Base-by-base conservation (phyloP, 441 rosid species). In the Isatis lusitanica region DNA sequence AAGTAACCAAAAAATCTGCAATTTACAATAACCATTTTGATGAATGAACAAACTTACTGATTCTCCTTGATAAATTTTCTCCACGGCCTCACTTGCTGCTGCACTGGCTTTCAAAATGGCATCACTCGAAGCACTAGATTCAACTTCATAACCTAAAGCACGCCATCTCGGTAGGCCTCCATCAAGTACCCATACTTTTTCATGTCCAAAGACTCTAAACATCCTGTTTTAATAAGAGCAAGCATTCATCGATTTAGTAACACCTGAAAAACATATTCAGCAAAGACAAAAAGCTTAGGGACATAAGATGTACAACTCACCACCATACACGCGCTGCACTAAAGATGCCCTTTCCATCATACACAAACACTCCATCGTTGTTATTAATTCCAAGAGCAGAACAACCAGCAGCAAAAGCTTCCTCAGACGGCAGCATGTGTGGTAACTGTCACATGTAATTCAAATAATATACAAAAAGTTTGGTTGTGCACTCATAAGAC, bases 261-360 rank as follows among this genome's bases (percentile, higher is more conserved):
- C 21, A 59, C 21, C 46, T 56, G 46, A 52, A 7, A 57, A 26
- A 65, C 46, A 71, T 39, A 39, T 24, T 28, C 43, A 71, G 47
- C 50, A 62, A 56, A 52, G 59, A 15, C 48, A 53, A 60, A 57
- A 12, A 5, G 47, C 48, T 36, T 39, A 51, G 28, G 36, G 53
- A 57, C 28, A 43, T 26, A 56, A 61, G 60, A 35, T 50, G 39
- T 39, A 61, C 17, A 66, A 79, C 99, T 75, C 81, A 95, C 99
- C 99, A 95, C 98, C 99, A 93, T 62, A 91, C 95, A 62, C 99
- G 98, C 74, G 99, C 91, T 40, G 99, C 98, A 75, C 99, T 93
- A 68, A 91, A 95, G 79, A 95, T 59, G 28, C 99, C 99, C 84
- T 90, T 91, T 68, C 95, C 99, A 80, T 95, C 99, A 69, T 95